Evolutionary conservation across 805 yeast species (phyloP), one percentile per base, ranked within the genome.

Genomic region (Candida gorgasii): DNA sequence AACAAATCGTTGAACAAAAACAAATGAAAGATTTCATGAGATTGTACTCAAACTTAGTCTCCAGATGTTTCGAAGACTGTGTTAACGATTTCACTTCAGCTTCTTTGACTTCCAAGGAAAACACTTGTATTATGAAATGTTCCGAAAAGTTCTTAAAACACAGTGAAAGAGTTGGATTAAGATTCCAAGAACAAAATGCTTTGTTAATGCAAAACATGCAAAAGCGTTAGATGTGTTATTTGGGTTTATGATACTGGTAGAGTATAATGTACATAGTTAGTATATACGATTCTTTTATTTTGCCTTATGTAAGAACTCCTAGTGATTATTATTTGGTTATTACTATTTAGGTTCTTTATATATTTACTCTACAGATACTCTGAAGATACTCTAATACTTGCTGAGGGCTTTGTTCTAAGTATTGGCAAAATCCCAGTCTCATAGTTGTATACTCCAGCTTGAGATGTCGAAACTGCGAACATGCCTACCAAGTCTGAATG

Each of bases 1-100:
- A 89, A 71, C 90, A 84, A 67, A 73, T 92, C 51, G 96, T 92
- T 51, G 99, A 92, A 73, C 90, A 86, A 65, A 92, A 92, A 77
- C 99, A 92, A 72, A 90, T 93, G 97, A 87, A 86, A 69, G 99
- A 92, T 67, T 93, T 92, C 84, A 92, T 93, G 98, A 85, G 93
- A 65, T 80, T 80, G 45, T 93, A 93, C 79, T 89, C 98, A 51
- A 85, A 86, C 63, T 79, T 93, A 57, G 98, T 93, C 41, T 95
- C 92, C 69, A 86, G 96, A 75, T 93, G 99, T 75, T 93, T 93
- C 75, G 80, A 81, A 47, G 98, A 93, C 72, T 93, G 99, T 74
- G 97, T 93, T 63, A 92, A 90, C 66, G 99, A 93, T 67, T 92
- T 93, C 81, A 93, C 99, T 45, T 89, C 98, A 32, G 82, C 84